These are phyloP conservation scores for Saprolegnia parasitica DNA, from an alignment of 352 stramenopile genomes.

Conservation along the genomic window DNA sequence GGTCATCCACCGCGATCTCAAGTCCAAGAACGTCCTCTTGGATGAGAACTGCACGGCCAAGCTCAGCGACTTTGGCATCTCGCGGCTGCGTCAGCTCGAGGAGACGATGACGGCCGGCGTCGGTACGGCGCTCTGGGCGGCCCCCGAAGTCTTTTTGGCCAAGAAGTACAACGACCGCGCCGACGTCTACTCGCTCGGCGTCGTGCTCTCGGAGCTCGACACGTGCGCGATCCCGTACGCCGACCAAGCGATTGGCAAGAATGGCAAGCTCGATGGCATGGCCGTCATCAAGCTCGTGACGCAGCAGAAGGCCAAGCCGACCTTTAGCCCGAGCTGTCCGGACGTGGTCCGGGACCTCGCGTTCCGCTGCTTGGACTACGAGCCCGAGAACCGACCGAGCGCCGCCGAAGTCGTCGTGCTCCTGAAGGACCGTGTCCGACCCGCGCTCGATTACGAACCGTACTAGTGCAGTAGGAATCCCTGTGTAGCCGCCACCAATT, in stretches of 20 bases:
- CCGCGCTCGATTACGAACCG: conserved; percentile 9
- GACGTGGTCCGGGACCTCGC: conserved; percentile 39
- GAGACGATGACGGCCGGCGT: conserved; percentile 35
- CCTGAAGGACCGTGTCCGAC: conserved; percentile 8
- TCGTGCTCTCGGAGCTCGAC: conserved; percentile 76
- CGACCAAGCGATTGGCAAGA: conserved; percentile 62
- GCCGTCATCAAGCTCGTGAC: conserved; percentile 83
- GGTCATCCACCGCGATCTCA: conserved; percentile 77
- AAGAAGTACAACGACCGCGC: conserved; percentile 86
- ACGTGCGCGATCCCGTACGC: conserved; percentile 74
- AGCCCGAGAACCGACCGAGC: conserved; percentile 39
- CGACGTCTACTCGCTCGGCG: conserved; percentile 82
- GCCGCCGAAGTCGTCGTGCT: conserved; percentile 49
- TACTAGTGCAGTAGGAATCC: background rate
- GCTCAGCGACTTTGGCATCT: conserved; percentile 75
- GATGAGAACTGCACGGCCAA: conserved; percentile 65
- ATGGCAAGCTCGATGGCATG: conserved; percentile 78
- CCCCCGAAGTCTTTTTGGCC: conserved; percentile 73
- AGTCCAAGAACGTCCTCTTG: conserved; percentile 76
- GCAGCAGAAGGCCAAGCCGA: conserved; percentile 43
- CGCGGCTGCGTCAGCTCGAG: conserved; percentile 60
- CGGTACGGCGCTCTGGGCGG: conserved; percentile 56
- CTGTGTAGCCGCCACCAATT: too few species aligned
- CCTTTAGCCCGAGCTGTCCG: conserved; percentile 41
- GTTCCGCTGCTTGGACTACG: conserved; percentile 39